A percentile compares a stretch with the other conserved stretches of the same genome.
phyloP scores from a whole-genome alignment of 1,284 basidiomycete genomes.

The Naganishia liquefaciens region DNA sequence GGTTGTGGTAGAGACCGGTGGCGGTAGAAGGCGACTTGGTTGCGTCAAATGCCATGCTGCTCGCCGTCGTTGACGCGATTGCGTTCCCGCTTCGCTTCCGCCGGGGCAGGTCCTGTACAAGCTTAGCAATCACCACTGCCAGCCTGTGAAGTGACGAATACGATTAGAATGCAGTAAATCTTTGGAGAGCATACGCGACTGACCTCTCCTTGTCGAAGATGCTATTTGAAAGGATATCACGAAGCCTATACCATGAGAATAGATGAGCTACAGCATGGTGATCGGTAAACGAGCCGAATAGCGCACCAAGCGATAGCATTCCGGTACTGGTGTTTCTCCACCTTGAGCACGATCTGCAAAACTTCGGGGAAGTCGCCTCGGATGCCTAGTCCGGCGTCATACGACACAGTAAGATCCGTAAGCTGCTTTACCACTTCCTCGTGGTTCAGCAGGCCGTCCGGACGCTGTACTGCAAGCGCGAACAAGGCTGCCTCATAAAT shows the following conservation, averaged over 20 bases:
- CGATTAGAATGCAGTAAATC: constrained; percentile 5
- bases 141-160: constrained; percentile 59
- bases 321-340: constrained; percentile 78
- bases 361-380: constrained; percentile 71
- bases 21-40: constrained; percentile 71
- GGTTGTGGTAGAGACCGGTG: constrained; percentile 70
- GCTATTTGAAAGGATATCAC: constrained; percentile 80
- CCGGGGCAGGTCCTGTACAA: constrained; percentile 87
- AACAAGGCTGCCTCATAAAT: constrained; percentile 87
- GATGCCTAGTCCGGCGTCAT: constrained; percentile 74
- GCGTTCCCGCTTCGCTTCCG: constrained; percentile 86
- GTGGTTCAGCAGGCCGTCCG: constrained; percentile 71
- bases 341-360: constrained; percentile 76
- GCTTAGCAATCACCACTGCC: constrained; percentile 81
- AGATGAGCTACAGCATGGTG: not conserved
- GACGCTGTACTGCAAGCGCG: constrained; percentile 75
- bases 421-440: constrained; percentile 90
- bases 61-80: constrained; percentile 73
- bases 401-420: constrained; percentile 85
- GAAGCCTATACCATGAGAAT: constrained; percentile 55
- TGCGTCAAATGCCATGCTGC: constrained; percentile 68
- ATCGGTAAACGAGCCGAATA: not conserved
- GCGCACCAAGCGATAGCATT: constrained; percentile 72
- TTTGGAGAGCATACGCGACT: constrained; percentile 35
- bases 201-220: constrained; percentile 82